A percentile compares a stretch with the other conserved stretches of the same genome.
phyloP scores from a whole-genome alignment of 2,329 filamentous ascomycete genomes.

The Venturia nashicola region DNA sequence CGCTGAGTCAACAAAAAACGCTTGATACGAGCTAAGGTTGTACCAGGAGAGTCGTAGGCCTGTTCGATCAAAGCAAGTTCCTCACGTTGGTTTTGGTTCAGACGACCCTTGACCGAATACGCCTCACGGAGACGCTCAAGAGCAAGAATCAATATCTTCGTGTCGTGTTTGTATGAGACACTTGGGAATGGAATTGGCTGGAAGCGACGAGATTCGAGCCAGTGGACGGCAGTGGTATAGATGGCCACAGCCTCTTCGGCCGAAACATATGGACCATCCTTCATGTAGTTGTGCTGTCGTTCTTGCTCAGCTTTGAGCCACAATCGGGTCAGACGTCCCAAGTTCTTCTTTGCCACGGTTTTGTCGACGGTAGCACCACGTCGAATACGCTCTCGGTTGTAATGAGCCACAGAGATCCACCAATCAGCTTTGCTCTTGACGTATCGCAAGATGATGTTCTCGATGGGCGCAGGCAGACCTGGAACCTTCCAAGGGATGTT shows the following conservation, averaged over 20 bases:
- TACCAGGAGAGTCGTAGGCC: conserved; percentile 94
- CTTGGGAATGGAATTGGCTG: conserved; percentile 97
- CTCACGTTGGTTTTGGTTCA: conserved; percentile 96
- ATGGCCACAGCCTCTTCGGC: conserved; percentile 98
- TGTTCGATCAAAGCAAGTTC: conserved; percentile 95
- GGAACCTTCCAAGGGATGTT: conserved; percentile 99
- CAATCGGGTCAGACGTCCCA: conserved; percentile 82
- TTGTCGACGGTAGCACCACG: conserved; percentile 96
- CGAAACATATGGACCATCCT: conserved; percentile 95
- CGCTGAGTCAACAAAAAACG: conserved; percentile 92
- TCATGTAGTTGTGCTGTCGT: conserved; percentile 98
- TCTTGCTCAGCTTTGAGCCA: conserved; percentile 99
- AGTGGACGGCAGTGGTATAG: conserved; percentile 97
- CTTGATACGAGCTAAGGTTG: conserved; percentile 91
- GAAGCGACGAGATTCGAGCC: conserved; percentile 96
- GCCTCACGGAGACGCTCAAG: conserved; percentile 87
- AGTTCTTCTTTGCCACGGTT: conserved; percentile 98
- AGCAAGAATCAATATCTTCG: conserved; percentile 93
- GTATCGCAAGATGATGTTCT: conserved; percentile 96
- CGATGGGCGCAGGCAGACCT: conserved; percentile 87
- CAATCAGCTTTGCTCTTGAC: conserved; percentile 99
- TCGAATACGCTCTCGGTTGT: conserved; percentile 94
- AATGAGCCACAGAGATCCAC: conserved; percentile 99
- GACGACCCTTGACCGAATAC: conserved; percentile 90
- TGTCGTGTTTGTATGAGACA: conserved; percentile 98